Evolutionary conservation across 148 eudicot genomes (phyloP).

Genomic region (Rhododendron simsii): DNA sequence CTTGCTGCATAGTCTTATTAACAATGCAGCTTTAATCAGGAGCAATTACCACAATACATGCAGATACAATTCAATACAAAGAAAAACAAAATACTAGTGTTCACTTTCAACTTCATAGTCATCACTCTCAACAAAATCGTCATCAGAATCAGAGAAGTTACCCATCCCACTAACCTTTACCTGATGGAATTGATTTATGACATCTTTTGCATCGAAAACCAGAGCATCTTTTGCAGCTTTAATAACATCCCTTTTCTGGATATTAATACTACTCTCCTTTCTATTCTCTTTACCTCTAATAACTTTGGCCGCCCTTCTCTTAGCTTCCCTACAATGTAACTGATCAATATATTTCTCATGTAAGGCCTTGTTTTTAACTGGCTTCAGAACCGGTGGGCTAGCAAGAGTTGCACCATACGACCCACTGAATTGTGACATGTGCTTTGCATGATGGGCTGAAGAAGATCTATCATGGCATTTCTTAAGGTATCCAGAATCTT

Average conservation of each 20-base stretch:
- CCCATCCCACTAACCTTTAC: constrained; percentile 31
- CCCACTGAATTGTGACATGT: constrained; percentile 36
- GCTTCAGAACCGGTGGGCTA: constrained; percentile 81
- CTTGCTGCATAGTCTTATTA: not conserved
- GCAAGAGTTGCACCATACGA: constrained; percentile 11
- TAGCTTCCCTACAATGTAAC: constrained; percentile 63
- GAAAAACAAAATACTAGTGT: not conserved
- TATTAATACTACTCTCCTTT: constrained; percentile 14
- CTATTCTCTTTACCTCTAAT: constrained; percentile 15
- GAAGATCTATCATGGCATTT: constrained; percentile 32
- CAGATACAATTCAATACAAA: not conserved
- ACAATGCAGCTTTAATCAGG: not conserved
- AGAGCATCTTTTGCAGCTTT: constrained; percentile 66
- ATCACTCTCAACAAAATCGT: constrained; percentile 25
- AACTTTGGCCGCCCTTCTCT: constrained; percentile 51
- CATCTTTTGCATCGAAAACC: constrained; percentile 61
- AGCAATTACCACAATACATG: not conserved
- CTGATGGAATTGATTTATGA: constrained; percentile 22
- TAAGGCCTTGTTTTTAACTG: constrained; percentile 62
- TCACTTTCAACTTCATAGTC: constrained; percentile 35
- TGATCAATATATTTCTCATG: constrained; percentile 86
- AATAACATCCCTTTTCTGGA: constrained; percentile 26
- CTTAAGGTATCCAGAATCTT: constrained; percentile 30
- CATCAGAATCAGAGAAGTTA: constrained; percentile 26
- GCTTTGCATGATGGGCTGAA: constrained; percentile 34